Base-by-base conservation (phyloP, 1,284 basidiomycete species). In the Irpex sp. region DNA sequence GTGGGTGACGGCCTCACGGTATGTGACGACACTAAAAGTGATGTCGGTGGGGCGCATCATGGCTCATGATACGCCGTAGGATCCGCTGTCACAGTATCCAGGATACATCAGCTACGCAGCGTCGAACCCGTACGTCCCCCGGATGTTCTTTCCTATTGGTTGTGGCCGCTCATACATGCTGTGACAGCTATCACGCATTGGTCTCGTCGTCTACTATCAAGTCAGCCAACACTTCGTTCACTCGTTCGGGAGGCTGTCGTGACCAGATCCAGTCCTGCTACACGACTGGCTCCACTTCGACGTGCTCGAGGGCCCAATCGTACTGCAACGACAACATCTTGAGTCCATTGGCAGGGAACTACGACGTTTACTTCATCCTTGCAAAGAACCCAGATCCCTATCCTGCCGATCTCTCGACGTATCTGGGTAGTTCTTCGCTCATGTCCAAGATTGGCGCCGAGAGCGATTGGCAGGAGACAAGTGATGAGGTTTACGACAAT, bases 1-100 rank as follows among this genome's bases (percentile, higher is more conserved):
- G 79, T 90, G 53, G 87, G 87, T 4, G 80, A 87, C 68, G 86
- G 86, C 5, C 73, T 88, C n/a, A 87, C 85, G 3, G 84, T 86
- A 71, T 43, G 76, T 65, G 57, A 51, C 39, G 26, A 43, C 39
- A 11, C 39, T 11, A n/a, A 57, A 54, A 36, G 54, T 36, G 55
- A 58, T 31, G 46, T 47, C 49, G 53, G n/a, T n/a, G 43, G n/a
- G 61, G n/a, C 54, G 26, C 33, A 55, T 63, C 6, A 51, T 63
- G 8, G n/a, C 50, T 60, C 31, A 26, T 58, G 35, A 55, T 31
- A 35, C 50, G 21, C 9, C 26, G 39, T 58, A 84, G 83, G 84
- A 86, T 67, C 86, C 85, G 1, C 72, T 87, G 15, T 72, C 70
- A 3, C 85, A 86, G 74, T 87, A 86, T 69, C 80, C 81, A 8